These are phyloP conservation scores for Vitis vinifera DNA, from an alignment of 164 flowering plant genomes.

Conservation along the genomic window DNA sequence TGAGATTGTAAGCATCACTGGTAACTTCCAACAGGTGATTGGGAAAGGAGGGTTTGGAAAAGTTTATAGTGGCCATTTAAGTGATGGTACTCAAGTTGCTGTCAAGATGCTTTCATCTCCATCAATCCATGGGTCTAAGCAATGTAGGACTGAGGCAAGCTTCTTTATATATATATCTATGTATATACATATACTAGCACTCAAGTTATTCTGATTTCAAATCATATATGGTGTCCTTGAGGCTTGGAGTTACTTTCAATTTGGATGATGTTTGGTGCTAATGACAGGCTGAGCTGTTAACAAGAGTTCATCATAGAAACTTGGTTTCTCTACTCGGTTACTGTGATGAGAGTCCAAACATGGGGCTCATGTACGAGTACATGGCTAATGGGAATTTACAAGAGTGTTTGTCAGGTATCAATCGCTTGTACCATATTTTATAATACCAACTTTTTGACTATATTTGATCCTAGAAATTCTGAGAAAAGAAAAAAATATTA, in stretches of 20 bases:
- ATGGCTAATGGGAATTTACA: slow-evolving; percentile 47
- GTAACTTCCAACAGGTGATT: slow-evolving; percentile 25
- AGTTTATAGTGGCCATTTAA: slow-evolving; percentile 29
- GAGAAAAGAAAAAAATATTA: too few species aligned
- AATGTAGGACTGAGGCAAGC: slow-evolving; percentile 42
- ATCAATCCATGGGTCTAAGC: slow-evolving; percentile 36
- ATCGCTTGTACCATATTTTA: too few species aligned
- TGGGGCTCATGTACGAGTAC: slow-evolving; percentile 48
- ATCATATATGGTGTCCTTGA: too few species aligned
- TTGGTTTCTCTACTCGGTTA: slow-evolving; percentile 48
- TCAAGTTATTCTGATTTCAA: too few species aligned
- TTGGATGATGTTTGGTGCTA: background rate
- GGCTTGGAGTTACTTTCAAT: too few species aligned
- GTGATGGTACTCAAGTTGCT: slow-evolving; percentile 32
- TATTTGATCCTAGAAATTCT: too few species aligned
- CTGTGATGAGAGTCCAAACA: slow-evolving; percentile 34
- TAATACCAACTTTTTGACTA: too few species aligned
- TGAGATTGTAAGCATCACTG: slow-evolving; percentile 21
- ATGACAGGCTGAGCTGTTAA: slow-evolving; percentile 41
- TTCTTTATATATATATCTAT: too few species aligned
- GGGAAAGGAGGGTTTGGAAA: slow-evolving; percentile 41
- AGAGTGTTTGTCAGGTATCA: slow-evolving; percentile 34
- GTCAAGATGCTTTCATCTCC: slow-evolving; percentile 48
- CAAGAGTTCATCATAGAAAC: slow-evolving; percentile 46
- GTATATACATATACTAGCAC: too few species aligned